phyloP scores from a whole-genome alignment of 2,329 filamentous ascomycete genomes.

The Immersiporthe knoxdaviesiana region DNA sequence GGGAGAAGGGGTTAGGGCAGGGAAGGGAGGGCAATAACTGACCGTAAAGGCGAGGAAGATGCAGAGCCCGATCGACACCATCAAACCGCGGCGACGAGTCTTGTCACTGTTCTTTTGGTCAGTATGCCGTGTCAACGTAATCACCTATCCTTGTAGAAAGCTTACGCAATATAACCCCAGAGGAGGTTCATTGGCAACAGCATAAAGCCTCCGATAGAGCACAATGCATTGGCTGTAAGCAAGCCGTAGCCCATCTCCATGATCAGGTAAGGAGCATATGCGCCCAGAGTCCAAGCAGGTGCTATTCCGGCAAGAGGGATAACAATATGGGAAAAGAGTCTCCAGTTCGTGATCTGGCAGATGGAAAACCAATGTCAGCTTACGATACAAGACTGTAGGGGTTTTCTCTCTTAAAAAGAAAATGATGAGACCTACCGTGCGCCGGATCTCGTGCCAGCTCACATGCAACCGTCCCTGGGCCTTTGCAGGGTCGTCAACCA shows the following conservation, averaged over 20 bases:
- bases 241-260: slow-evolving; percentile 53
- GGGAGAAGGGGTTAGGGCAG: too few species aligned
- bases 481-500: slow-evolving; percentile 43
- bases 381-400: background rate
- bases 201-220: slow-evolving; percentile 22
- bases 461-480: slow-evolving; percentile 37
- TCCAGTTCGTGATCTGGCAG: slow-evolving; percentile 50
- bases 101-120: slow-evolving; percentile 11
- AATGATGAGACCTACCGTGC: slow-evolving; percentile 38
- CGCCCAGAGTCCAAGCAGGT: slow-evolving; percentile 51
- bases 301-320: slow-evolving; percentile 55
- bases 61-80: slow-evolving; percentile 15
- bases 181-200: slow-evolving; percentile 16
- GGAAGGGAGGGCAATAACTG: background rate
- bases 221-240: slow-evolving; percentile 52
- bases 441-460: slow-evolving; percentile 39
- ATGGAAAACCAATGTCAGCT: background rate
- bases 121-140: background rate
- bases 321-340: slow-evolving; percentile 55
- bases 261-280: slow-evolving; percentile 59
- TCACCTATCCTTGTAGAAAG: background rate
- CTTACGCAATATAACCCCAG: slow-evolving; percentile 20
- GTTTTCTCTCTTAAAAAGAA: too few species aligned
- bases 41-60: slow-evolving; percentile 18
- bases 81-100: slow-evolving; percentile 10